Evolutionary conservation across 2,329 filamentous ascomycete genomes (phyloP).

Genomic region (Ophiosphaerella herpotricha): DNA sequence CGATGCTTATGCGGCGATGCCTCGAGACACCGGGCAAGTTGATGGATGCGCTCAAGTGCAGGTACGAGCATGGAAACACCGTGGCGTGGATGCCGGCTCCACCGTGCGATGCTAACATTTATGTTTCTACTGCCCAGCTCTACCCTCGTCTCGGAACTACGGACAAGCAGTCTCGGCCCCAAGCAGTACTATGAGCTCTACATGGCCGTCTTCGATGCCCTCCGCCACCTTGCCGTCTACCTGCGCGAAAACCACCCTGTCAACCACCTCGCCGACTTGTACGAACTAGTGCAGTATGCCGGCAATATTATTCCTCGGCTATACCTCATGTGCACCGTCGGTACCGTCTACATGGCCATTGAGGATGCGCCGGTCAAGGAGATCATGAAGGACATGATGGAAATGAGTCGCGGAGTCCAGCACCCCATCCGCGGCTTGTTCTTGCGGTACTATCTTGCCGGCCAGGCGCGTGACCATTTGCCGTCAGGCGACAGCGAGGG

Average conservation of each 20-base stretch:
- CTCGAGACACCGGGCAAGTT: constrained; percentile 96
- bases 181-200: constrained; percentile 99
- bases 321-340: constrained; percentile 99
- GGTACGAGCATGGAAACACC: constrained; percentile 59
- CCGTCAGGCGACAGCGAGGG: constrained; percentile 83
- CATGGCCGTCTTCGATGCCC: constrained; percentile 97
- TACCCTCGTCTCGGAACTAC: constrained; percentile 95
- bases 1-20: constrained; percentile 94
- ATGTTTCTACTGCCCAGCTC: constrained; percentile 64
- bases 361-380: constrained; percentile 98
- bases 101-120: constrained; percentile 4
- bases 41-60: constrained; percentile 99
- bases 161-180: constrained; percentile 94
- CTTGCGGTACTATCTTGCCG: constrained; percentile 92
- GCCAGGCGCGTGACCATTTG: constrained; percentile 88
- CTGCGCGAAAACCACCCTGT: constrained; percentile 96
- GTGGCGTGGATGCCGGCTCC: not conserved
- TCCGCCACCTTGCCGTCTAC: constrained; percentile 94
- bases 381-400: constrained; percentile 99
- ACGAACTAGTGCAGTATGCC: constrained; percentile 96
- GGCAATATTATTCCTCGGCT: constrained; percentile 96
- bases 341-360: constrained; percentile 98
- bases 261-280: constrained; percentile 96
- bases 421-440: constrained; percentile 96
- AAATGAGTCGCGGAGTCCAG: constrained; percentile 98